Evolutionary conservation across 139 green algal species (phyloP).

Genomic region (Dunaliella primolecta): DNA sequence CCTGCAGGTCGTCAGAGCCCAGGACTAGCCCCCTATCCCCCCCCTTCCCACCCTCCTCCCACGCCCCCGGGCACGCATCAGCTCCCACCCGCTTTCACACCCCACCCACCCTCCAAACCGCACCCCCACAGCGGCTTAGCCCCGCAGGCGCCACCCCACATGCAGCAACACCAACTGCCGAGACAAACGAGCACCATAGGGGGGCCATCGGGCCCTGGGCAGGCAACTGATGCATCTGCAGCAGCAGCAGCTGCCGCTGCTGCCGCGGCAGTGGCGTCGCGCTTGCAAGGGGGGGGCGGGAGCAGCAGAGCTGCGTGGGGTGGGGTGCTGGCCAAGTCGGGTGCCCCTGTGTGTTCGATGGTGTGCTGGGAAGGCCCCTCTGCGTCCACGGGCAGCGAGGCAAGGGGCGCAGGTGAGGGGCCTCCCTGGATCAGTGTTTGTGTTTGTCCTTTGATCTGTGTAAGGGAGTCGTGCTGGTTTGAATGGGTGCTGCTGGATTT

Average conservation of each 20-base stretch:
- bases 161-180: not conserved
- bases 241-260: not conserved
- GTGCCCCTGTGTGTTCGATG: constrained; percentile 2
- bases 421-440: no score
- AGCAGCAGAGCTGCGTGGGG: not conserved
- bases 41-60: no score
- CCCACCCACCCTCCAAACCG: not conserved
- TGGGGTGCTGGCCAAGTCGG: not conserved
- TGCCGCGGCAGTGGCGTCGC: not conserved
- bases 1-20: not conserved
- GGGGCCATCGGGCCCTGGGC: no score
- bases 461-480: not conserved
- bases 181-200: no score
- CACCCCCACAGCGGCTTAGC: not conserved
- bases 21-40: no score
- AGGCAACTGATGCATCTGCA: no score
- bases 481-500: not conserved
- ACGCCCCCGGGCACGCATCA: not conserved
- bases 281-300: not conserved
- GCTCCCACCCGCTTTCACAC: no score
- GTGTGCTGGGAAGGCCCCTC: not conserved
- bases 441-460: no score
- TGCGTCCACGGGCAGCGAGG: not conserved
- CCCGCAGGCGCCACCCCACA: not conserved
- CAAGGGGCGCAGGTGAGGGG: not conserved